Evolutionary conservation across 1,284 basidiomycete species (phyloP).

Genomic region (Cryptococcus wingfieldii): DNA sequence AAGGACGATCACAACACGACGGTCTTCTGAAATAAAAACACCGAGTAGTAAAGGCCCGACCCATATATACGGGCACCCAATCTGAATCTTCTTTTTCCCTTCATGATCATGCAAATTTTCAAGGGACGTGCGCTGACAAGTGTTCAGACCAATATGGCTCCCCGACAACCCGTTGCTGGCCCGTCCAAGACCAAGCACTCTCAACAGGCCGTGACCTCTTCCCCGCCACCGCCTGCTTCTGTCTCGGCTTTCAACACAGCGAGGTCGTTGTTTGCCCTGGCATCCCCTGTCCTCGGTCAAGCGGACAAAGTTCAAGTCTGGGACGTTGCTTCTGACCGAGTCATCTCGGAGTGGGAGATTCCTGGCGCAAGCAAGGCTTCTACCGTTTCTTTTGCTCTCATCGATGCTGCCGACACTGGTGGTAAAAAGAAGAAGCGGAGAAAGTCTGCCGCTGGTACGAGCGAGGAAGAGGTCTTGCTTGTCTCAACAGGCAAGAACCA

Average conservation of each 20-base stretch:
- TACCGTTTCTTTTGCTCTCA: slow-evolving; percentile 33
- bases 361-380: slow-evolving; percentile 41
- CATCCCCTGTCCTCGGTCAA: slow-evolving; percentile 42
- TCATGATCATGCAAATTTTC: not conserved
- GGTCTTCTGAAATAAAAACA: slow-evolving; percentile 43
- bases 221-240: slow-evolving; percentile 41
- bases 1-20: slow-evolving; percentile 48
- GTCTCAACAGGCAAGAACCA: slow-evolving; percentile 33
- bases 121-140: not conserved
- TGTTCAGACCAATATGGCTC: slow-evolving; percentile 26
- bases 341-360: slow-evolving; percentile 47
- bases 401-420: slow-evolving; percentile 17
- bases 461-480: slow-evolving; percentile 38
- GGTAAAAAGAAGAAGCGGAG: slow-evolving; percentile 34
- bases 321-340: slow-evolving; percentile 41
- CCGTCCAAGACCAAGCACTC: slow-evolving; percentile 38
- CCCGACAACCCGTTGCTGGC: slow-evolving; percentile 40
- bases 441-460: slow-evolving; percentile 18
- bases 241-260: slow-evolving; percentile 45
- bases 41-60: slow-evolving; percentile 44
- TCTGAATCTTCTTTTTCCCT: slow-evolving; percentile 26
- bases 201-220: slow-evolving; percentile 24
- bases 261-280: slow-evolving; percentile 41
- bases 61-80: slow-evolving; percentile 40
- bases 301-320: slow-evolving; percentile 47